Conservation (phyloP, 2,329 filamentous ascomycete species). For the Domatiomyces catenatus region DNA sequence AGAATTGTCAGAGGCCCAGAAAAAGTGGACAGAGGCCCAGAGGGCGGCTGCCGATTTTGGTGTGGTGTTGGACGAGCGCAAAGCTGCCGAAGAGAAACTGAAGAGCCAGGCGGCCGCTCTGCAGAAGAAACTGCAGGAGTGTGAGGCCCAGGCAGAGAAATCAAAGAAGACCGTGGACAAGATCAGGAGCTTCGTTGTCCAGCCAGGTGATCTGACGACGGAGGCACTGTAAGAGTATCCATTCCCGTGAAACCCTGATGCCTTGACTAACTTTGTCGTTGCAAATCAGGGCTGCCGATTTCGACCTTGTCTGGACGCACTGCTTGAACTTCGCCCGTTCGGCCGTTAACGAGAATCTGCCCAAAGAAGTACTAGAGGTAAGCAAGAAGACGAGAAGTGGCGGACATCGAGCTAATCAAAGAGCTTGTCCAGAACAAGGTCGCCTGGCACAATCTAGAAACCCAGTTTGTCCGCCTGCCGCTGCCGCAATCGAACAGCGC, state of each 20-base stretch:
- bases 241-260: not conserved
- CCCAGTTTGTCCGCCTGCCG: not conserved
- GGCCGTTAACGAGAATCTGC: not conserved
- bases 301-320: not conserved
- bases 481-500: slow-evolving; percentile 2
- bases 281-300: not conserved
- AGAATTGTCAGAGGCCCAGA: not conserved
- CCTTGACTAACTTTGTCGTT: not conserved
- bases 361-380: not conserved
- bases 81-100: not conserved
- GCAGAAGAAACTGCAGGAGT: not conserved
- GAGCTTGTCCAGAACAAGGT: slow-evolving; percentile 83
- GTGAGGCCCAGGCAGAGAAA: not conserved
- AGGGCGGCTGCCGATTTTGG: not conserved
- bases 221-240: not conserved
- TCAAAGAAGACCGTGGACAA: not conserved
- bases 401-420: slow-evolving; percentile 60
- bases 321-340: not conserved
- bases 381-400: not conserved
- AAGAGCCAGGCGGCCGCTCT: not conserved
- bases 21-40: not conserved
- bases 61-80: not conserved
- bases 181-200: not conserved
- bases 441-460: slow-evolving; percentile 14
- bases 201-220: not conserved